A percentile compares a stretch with the other conserved stretches of the same genome.
Conservation (phyloP, 805 yeast species). For the Debaryomyces tyrocola region DNA sequence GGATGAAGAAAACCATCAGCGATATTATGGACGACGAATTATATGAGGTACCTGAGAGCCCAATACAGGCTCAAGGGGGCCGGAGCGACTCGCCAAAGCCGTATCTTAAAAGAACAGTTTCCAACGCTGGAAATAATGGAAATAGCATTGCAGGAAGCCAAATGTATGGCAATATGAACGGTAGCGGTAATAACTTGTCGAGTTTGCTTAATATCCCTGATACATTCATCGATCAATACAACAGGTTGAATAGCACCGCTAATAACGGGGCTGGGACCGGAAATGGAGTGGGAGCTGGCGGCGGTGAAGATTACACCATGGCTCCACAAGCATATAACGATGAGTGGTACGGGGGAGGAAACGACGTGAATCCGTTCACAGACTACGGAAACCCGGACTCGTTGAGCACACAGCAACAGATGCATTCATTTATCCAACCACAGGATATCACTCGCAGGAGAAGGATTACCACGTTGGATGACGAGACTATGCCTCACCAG, state of each 20-base stretch:
- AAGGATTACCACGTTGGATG: slow-evolving; percentile 33
- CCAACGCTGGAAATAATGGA: background rate
- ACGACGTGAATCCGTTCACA: slow-evolving; percentile 30
- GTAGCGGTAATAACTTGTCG: slow-evolving; percentile 20
- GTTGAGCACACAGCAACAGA: slow-evolving; percentile 5
- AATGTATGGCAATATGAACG: background rate
- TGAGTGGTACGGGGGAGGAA: background rate
- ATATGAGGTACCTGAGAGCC: slow-evolving; percentile 39
- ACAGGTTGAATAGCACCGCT: background rate
- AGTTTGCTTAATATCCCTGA: slow-evolving; percentile 33
- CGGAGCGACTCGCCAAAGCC: slow-evolving; percentile 9
- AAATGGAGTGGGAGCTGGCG: background rate
- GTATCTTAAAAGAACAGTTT: slow-evolving; percentile 4
- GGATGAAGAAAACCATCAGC: slow-evolving; percentile 51
- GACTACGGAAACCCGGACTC: slow-evolving; percentile 42
- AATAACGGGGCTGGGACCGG: background rate
- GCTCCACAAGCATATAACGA: background rate
- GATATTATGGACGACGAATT: slow-evolving; percentile 64
- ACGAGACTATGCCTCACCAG: slow-evolving; percentile 14
- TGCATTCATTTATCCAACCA: slow-evolving; percentile 15
- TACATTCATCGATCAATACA: slow-evolving; percentile 25
- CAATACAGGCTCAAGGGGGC: slow-evolving; percentile 9
- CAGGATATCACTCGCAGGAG: slow-evolving; percentile 22
- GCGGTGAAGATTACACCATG: background rate
- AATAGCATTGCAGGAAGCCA: background rate